Percentiles rank a stretch among this genome's conserved stretches.
phyloP scores from a whole-genome alignment of 208 protist genomes.

The Wallacemonas rigidus region DNA sequence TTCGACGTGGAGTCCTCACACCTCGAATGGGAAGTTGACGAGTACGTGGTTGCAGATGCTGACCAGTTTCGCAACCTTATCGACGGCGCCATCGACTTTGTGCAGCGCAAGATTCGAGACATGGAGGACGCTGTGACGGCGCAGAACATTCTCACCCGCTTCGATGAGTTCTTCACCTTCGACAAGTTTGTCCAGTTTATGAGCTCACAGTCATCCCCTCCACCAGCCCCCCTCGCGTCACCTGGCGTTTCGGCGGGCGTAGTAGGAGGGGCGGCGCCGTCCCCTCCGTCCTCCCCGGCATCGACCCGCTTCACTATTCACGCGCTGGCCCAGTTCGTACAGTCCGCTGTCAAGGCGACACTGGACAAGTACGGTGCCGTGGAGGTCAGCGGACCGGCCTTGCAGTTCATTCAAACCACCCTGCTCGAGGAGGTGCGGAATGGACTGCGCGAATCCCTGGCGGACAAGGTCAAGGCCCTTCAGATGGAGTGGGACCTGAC shows the following conservation, averaged over 20 bases:
- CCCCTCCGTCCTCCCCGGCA: not conserved
- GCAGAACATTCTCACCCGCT: slow-evolving; percentile 8
- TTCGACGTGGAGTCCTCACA: slow-evolving; percentile 49
- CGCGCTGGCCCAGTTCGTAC: slow-evolving; percentile 1
- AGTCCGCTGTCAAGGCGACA: not conserved
- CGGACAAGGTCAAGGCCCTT: slow-evolving; percentile 53
- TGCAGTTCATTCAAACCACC: slow-evolving; percentile 15
- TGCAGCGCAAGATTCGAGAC: slow-evolving; percentile 14
- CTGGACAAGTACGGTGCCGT: slow-evolving; percentile 11
- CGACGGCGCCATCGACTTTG: slow-evolving; percentile 14
- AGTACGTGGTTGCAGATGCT: slow-evolving; percentile 29
- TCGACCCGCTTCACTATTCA: not conserved
- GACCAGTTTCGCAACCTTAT: slow-evolving; percentile 32
- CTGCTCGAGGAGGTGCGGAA: slow-evolving; percentile 22
- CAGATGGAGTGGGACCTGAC: slow-evolving; percentile 73
- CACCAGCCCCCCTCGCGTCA: not conserved
- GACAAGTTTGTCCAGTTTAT: not conserved
- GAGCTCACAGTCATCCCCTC: not conserved
- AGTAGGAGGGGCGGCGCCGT: no score
- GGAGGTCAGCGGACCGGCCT: slow-evolving; percentile 1
- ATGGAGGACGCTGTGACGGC: slow-evolving; percentile 10
- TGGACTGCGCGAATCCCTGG: slow-evolving; percentile 42
- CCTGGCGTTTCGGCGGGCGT: no score
- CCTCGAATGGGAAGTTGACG: slow-evolving; percentile 46
- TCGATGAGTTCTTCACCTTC: slow-evolving; percentile 14